Evolutionary conservation across 345 rosid genomes (phyloP), one percentile per base, ranked within the genome.

Genomic region (Streptanthus diversifolius): DNA sequence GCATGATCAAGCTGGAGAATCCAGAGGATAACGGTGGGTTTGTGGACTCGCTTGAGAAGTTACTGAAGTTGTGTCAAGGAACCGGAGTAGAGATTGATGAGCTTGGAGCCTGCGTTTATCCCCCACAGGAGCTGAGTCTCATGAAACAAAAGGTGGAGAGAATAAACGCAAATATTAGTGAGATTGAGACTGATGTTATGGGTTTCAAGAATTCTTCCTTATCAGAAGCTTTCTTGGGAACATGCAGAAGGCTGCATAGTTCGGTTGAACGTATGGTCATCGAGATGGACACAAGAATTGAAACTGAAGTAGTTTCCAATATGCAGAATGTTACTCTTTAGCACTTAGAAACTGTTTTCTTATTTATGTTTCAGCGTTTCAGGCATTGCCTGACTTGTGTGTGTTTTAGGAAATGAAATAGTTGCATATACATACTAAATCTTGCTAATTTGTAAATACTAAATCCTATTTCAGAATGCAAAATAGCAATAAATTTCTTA

Each of bases 21-120:
- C 83, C 90, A 5, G 66, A 64, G 19, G 85, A 82, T 51, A 73
- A 48, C 0, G 6, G 85, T 44, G 68, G 30, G 56, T 83, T 90
- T 56, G 91, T 87, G 72, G 81, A 82, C 61, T 76, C 82, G 2
- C 75, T 90, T 78, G 98, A 92, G 84, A 86, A 80, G 40, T 22
- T 90, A 51, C 77, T 90, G 81, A 90, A 83, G 79, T 55, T 72
- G 2, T 87, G 91, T 79, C 87, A 79, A 80, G 90, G 71, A 57
- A 74, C 81, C 0, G 91, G 91, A 19, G 71, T 60, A 48, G 82
- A 82, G 73, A 83, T 88, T 6, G 91, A 90, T n/a, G 95, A 92
- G 72, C 82, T 90, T 1, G 95, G 93, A 59, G 95, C 93, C 13
- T 88, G 83, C 60, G 87, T 92, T 59, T 90, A 92, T 67, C 93